Percentiles rank a stretch among this genome's conserved stretches.
Evolutionary conservation across 2,329 filamentous ascomycete species (phyloP).

Genomic region (Fusarium dlaminii): DNA sequence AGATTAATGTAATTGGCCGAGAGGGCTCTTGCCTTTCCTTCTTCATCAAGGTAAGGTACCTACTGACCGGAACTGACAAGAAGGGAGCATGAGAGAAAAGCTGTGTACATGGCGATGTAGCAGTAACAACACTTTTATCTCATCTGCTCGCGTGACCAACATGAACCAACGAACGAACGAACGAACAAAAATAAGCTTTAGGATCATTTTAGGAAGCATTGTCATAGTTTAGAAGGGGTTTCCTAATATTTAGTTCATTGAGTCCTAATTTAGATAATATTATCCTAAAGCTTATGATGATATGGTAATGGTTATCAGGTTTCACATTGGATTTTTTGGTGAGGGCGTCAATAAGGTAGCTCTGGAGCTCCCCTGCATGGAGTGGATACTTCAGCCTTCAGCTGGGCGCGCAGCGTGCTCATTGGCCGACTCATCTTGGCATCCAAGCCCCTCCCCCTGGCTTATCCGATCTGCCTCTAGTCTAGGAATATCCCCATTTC

Average conservation of each 20-base stretch:
- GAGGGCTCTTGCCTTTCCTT: not conserved
- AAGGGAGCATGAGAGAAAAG: too few relatives aligned
- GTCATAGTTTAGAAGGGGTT: not conserved
- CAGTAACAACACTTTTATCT: too few relatives aligned
- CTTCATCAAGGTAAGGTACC: too few relatives aligned
- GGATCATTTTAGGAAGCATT: not conserved
- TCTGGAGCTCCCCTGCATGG: slow-evolving; percentile 14
- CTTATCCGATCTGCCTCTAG: slow-evolving; percentile 4
- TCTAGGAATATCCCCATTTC: slow-evolving; percentile 11
- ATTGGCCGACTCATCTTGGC: slow-evolving; percentile 3
- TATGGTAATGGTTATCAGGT: not conserved
- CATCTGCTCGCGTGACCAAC: not conserved
- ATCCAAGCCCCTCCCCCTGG: slow-evolving; percentile 12
- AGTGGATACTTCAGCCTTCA: slow-evolving; percentile 16
- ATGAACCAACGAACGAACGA: too few relatives aligned
- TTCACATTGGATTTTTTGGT: not conserved
- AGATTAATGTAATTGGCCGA: not conserved
- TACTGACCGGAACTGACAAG: too few relatives aligned
- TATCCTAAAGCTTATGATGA: not conserved
- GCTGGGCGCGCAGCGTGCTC: not conserved
- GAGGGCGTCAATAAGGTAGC: not conserved
- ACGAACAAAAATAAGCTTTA: not conserved
- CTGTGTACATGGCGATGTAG: too few relatives aligned
- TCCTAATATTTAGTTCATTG: not conserved
- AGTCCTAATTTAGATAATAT: not conserved